Evolutionary conservation across 2,329 filamentous ascomycete genomes (phyloP).

Genomic region (Lomentospora prolificans): DNA sequence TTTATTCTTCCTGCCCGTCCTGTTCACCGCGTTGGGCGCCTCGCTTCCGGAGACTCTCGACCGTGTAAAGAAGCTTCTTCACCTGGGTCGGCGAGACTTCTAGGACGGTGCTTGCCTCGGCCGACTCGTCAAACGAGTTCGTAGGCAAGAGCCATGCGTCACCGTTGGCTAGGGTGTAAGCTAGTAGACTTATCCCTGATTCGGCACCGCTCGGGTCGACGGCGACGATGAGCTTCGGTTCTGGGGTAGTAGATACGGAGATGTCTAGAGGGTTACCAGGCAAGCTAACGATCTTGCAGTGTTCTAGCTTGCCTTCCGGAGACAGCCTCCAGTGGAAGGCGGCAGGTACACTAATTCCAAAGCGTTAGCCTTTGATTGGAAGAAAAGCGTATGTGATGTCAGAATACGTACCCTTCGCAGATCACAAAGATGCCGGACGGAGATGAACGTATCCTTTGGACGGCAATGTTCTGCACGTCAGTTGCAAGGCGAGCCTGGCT

Average conservation of each 20-base stretch:
- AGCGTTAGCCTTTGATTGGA: too few relatives aligned
- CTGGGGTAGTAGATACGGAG: conserved; percentile 17
- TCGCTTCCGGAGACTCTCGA: conserved; percentile 38
- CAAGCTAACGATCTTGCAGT: conserved; percentile 38
- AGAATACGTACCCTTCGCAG: conserved; percentile 30
- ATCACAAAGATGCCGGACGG: conserved; percentile 24
- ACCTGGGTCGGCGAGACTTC: conserved; percentile 28
- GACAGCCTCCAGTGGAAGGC: conserved; percentile 55
- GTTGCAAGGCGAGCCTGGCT: conserved; percentile 26
- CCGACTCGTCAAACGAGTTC: conserved; percentile 12
- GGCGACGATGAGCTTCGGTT: conserved; percentile 26
- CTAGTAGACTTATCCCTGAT: conserved; percentile 12
- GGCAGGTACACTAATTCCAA: conserved; percentile 41
- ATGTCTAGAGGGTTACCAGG: conserved; percentile 57
- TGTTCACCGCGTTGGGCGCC: conserved; percentile 15
- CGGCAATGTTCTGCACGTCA: conserved; percentile 27
- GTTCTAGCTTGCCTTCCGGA: conserved; percentile 35
- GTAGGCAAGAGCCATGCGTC: background rate
- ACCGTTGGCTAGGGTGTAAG: conserved; percentile 9
- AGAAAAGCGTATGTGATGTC: background rate
- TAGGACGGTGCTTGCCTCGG: conserved; percentile 17
- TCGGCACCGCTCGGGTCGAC: conserved; percentile 25
- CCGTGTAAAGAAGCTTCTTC: conserved; percentile 32
- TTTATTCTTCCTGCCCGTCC: conserved; percentile 17
- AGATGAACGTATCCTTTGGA: conserved; percentile 24